Base-by-base conservation (phyloP, 2,329 filamentous ascomycete genomes). In the Aspergillus niger region DNA sequence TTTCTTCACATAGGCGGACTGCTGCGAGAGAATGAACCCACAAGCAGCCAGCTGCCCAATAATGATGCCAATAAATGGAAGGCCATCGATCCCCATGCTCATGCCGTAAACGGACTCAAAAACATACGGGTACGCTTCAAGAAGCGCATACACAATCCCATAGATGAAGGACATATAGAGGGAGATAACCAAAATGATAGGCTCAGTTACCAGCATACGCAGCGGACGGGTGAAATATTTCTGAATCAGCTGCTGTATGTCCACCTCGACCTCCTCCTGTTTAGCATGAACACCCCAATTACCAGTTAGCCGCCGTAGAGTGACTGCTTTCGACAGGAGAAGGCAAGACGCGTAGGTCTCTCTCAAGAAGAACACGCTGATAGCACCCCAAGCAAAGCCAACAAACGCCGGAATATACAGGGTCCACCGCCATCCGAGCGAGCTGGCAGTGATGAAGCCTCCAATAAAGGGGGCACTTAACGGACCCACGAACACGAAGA, bases 11-110 rank as follows among this genome's bases (percentile, higher is more conserved):
- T 94, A 94, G 73, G 81, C 66, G 80, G 24, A 86, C 72, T 92
- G 89, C 65, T 85, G 85, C 11, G 86, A 70, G 55, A 90, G 79
- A 63, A 94, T 87, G 44, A 83, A 81, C 3, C 81, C 65, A 54
- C 90, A 90, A 0, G 89, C 89, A 52, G 91, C 75, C 7, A 94
- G 63, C 72, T 91, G 86, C 43, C 91, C 91, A 10, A 82, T 67
- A 56, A 95, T 85, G 85, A 97, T 90, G 56, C 92, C 92, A 68
- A 97, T 90, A 76, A 92, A 96, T 3, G 91, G 87, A 3, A 97
- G 82, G 1, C 92, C 92, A 2, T 87, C 85, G n/a, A 90, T 77
- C 55, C 92, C 92, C 3, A 82, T 71, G 26, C 77, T 85, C 78
- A 94, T 89, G 65, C 83, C 82, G 73, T 96, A 89, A 6, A 92